Conservation (phyloP, 2,329 filamentous ascomycete species). For the Biscogniauxia mediterranea region DNA sequence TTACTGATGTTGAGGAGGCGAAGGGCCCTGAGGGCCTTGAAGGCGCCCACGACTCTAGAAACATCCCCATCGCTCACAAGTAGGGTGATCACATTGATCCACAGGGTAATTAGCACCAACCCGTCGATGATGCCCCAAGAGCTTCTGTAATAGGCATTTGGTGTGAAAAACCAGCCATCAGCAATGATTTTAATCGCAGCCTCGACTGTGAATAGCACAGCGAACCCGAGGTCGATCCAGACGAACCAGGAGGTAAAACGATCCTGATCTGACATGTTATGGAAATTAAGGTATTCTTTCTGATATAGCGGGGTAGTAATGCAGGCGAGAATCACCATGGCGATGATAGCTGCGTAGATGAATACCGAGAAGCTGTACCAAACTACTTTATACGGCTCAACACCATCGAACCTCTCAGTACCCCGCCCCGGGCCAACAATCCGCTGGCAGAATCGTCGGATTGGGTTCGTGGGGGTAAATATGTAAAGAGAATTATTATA, state of each 20-base stretch:
- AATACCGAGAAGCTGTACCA: constrained; percentile 95
- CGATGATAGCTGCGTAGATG: constrained; percentile 89
- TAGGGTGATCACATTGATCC: constrained; percentile 88
- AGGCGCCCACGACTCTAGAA: constrained; percentile 88
- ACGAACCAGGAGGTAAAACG: constrained; percentile 84
- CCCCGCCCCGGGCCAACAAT: constrained; percentile 91
- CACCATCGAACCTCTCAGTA: constrained; percentile 80
- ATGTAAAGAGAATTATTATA: constrained; percentile 94
- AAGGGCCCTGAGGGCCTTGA: constrained; percentile 91
- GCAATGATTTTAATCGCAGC: constrained; percentile 90
- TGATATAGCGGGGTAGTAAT: constrained; percentile 94
- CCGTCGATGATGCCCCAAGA: constrained; percentile 97
- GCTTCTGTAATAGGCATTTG: constrained; percentile 93
- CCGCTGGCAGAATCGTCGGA: constrained; percentile 81
- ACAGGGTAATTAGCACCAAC: constrained; percentile 85
- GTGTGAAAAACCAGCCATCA: constrained; percentile 93
- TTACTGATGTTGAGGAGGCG: constrained; percentile 93
- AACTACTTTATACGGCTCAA: constrained; percentile 81
- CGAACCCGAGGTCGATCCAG: constrained; percentile 89
- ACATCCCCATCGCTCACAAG: constrained; percentile 79
- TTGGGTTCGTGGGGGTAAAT: constrained; percentile 73
- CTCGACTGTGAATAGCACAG: constrained; percentile 80
- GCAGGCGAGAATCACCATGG: constrained; percentile 96
- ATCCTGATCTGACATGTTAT: constrained; percentile 39
- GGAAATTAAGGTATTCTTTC: constrained; percentile 71